Conservation (phyloP, 371 early-diverging fungal species). For the Mucor piriformis region DNA sequence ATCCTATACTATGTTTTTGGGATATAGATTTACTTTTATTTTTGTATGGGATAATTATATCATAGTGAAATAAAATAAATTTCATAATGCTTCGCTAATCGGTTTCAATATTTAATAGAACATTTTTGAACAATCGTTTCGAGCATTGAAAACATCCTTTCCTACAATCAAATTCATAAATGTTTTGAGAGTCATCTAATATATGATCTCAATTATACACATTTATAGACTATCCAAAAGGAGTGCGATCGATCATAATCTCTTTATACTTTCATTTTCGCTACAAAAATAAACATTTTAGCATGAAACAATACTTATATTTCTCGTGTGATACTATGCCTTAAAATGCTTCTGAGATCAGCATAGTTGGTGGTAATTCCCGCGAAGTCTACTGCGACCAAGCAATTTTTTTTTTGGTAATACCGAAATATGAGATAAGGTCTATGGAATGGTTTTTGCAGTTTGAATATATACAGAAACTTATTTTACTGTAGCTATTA, state of each 20-base stretch:
- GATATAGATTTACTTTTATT: too few species aligned
- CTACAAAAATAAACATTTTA: constrained; percentile 11
- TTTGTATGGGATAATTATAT: too few species aligned
- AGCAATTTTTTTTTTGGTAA: constrained; percentile 7
- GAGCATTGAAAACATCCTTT: too few species aligned
- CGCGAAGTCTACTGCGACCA: constrained; percentile 9
- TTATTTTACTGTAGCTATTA: constrained; percentile 10
- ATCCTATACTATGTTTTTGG: too few species aligned
- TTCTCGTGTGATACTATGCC: constrained; percentile 3
- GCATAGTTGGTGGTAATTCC: constrained; percentile 6
- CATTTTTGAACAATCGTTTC: too few species aligned
- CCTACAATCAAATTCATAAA: too few species aligned
- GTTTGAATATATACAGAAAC: constrained; percentile 5
- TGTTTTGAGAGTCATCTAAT: too few species aligned
- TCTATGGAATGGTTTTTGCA: constrained; percentile 5
- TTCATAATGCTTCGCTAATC: too few species aligned
- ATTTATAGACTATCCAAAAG: too few species aligned
- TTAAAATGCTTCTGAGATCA: constrained; percentile 14
- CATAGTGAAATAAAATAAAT: too few species aligned
- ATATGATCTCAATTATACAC: too few species aligned
- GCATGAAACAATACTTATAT: constrained; percentile 13
- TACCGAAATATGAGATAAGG: background rate
- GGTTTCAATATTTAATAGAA: too few species aligned
- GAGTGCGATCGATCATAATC: constrained; percentile 4
- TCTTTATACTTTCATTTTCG: constrained; percentile 13